phyloP scores from a whole-genome alignment of 208 protist species.

The Trypanosoma lewisi region DNA sequence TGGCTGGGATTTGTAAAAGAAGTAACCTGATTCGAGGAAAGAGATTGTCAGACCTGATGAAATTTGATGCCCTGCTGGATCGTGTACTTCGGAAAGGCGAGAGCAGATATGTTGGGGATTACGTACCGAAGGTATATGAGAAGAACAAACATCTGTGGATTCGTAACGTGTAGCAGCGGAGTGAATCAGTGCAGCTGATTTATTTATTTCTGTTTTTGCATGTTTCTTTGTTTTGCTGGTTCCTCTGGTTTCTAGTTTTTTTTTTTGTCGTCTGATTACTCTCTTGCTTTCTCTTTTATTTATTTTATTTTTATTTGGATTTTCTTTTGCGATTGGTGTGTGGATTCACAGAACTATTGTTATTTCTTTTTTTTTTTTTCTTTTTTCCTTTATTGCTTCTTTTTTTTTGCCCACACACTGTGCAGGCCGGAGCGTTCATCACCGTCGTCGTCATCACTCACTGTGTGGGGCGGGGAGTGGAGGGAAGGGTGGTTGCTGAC shows the following conservation, averaged over 20 bases:
- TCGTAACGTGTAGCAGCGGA: not conserved
- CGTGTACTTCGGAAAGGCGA: not conserved
- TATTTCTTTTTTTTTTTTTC: too few species aligned
- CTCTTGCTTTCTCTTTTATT: not conserved
- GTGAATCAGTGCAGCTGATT: not conserved
- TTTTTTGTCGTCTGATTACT: not conserved
- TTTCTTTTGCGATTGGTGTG: too few species aligned
- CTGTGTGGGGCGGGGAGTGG: too few species aligned
- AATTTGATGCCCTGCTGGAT: slow-evolving; percentile 22
- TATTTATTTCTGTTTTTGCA: not conserved
- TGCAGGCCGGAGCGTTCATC: too few species aligned
- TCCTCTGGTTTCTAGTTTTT: not conserved
- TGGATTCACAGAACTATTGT: too few species aligned
- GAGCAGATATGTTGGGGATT: slow-evolving; percentile 15
- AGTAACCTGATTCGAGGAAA: not conserved
- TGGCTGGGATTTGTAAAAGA: slow-evolving; percentile 18
- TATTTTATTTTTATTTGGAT: not conserved
- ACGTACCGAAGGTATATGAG: slow-evolving; percentile 12
- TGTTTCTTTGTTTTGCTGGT: slow-evolving; percentile 6
- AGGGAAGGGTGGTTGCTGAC: too few species aligned
- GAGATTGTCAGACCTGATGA: not conserved
- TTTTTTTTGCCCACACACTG: too few species aligned
- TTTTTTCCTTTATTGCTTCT: too few species aligned
- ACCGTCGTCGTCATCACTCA: too few species aligned
- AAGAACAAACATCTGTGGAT: slow-evolving; percentile 1